These are phyloP conservation scores for Mallotus nudiflorus DNA, from an alignment of 345 rosid species.

Conservation along the genomic window DNA sequence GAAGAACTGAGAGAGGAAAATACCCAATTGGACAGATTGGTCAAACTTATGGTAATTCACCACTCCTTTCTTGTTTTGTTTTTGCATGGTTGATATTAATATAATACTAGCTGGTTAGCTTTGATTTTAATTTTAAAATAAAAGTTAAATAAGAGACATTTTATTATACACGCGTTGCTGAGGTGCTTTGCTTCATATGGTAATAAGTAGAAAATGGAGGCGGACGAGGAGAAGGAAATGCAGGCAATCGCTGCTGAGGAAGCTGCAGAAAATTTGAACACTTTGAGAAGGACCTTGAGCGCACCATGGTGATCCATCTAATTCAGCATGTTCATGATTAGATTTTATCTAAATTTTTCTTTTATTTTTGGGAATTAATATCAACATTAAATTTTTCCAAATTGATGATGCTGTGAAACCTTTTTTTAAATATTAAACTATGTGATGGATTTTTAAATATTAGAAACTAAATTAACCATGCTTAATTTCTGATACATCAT, in stretches of 20 bases:
- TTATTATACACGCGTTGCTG: too few relatives aligned
- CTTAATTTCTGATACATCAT: too few relatives aligned
- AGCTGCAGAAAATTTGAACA: neutral
- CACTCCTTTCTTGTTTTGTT: too few relatives aligned
- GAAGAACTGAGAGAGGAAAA: constrained; percentile 13
- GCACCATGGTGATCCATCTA: neutral
- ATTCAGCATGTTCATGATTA: neutral
- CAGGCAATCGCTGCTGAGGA: neutral
- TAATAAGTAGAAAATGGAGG: neutral
- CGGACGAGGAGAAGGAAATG: neutral
- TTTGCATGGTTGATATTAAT: too few relatives aligned
- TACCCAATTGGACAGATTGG: neutral
- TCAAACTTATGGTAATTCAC: constrained; percentile 3
- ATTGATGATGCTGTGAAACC: neutral
- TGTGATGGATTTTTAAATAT: too few relatives aligned
- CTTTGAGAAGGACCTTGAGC: constrained; percentile 1
- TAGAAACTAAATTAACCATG: too few relatives aligned
- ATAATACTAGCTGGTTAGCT: too few relatives aligned
- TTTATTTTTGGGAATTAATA: neutral
- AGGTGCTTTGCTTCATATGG: too few relatives aligned
- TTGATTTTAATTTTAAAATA: too few relatives aligned
- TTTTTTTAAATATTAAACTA: neutral
- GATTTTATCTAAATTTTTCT: neutral
- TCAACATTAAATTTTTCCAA: neutral
- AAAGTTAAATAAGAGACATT: too few relatives aligned